Evolutionary conservation across 1,284 basidiomycete genomes (phyloP).

Genomic region (Malassezia cuniculi): DNA sequence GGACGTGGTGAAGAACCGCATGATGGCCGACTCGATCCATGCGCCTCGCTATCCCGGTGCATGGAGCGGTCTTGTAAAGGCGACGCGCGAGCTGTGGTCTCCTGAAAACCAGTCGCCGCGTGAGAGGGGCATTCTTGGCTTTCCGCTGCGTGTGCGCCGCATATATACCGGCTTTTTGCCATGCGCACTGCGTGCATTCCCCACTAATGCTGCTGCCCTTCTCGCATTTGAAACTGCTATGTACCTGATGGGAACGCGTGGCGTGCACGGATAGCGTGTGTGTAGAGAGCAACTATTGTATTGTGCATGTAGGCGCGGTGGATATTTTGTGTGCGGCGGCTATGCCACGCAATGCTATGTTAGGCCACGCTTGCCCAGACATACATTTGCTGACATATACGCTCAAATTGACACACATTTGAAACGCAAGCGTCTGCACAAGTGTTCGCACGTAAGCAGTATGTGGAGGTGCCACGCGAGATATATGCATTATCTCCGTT

Average conservation of each 20-base stretch:
- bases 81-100: not conserved
- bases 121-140: constrained; percentile 1
- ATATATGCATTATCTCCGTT: too few relatives aligned
- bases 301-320: too few relatives aligned
- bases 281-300: too few relatives aligned
- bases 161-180: constrained; percentile 35
- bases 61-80: constrained; percentile 35
- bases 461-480: too few relatives aligned
- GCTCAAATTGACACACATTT: too few relatives aligned
- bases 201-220: constrained; percentile 36
- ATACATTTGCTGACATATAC: too few relatives aligned
- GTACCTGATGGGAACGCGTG: constrained; percentile 25
- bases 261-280: too few relatives aligned
- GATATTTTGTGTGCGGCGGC: too few relatives aligned
- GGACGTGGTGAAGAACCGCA: constrained; percentile 57
- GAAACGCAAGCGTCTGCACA: too few relatives aligned
- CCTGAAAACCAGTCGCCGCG: not conserved
- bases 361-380: too few relatives aligned
- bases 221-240: constrained; percentile 40
- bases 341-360: too few relatives aligned
- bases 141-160: constrained; percentile 7
- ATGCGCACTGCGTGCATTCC: constrained; percentile 36
- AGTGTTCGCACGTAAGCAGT: too few relatives aligned
- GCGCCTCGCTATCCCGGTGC: constrained; percentile 33
- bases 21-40: constrained; percentile 51